Conservation (phyloP, 495 filamentous ascomycete species). For the Friedmanniomyces simplex region DNA sequence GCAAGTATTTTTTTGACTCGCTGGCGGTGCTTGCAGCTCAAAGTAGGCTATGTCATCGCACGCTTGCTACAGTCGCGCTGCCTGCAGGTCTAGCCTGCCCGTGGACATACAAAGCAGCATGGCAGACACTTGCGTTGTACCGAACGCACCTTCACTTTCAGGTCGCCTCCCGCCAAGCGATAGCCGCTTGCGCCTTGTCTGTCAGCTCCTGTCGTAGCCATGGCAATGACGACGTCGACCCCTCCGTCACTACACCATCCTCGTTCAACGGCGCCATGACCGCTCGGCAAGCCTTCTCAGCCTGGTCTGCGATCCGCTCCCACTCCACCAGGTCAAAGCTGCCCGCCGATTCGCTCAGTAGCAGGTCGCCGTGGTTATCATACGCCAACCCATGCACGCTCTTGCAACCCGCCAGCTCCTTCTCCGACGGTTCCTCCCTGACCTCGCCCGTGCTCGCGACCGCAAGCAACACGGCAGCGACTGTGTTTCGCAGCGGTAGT, state of each 20-base stretch:
- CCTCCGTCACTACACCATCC: constrained; percentile 11
- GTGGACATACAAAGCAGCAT: too few species aligned
- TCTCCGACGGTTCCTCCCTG: constrained; percentile 43
- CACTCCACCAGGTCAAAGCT: constrained; percentile 65
- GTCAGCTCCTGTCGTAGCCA: constrained; percentile 17
- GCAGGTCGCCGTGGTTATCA: constrained; percentile 59
- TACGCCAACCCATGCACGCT: constrained; percentile 64
- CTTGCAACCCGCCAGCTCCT: constrained; percentile 43
- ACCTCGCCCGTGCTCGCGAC: constrained; percentile 43
- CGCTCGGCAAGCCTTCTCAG: constrained; percentile 46
- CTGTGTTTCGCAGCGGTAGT: constrained; percentile 10
- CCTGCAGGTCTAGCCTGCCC: background rate
- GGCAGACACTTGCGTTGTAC: too few species aligned
- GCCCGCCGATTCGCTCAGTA: constrained; percentile 75
- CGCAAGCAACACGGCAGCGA: constrained; percentile 26
- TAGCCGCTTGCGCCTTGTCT: constrained; percentile 5
- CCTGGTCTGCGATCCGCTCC: constrained; percentile 58
- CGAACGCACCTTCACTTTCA: too few species aligned
- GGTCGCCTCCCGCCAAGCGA: constrained; percentile 13
- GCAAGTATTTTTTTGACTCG: too few species aligned
- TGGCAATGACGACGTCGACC: background rate
- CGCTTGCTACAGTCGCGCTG: too few species aligned
- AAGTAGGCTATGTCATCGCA: too few species aligned
- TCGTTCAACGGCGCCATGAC: constrained; percentile 3
- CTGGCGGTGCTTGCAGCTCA: too few species aligned